A percentile compares a stretch with the other conserved stretches of the same genome.
These are phyloP conservation scores for Centaurea solstitialis DNA, from an alignment of 129 eudicot species.

Conservation along the genomic window DNA sequence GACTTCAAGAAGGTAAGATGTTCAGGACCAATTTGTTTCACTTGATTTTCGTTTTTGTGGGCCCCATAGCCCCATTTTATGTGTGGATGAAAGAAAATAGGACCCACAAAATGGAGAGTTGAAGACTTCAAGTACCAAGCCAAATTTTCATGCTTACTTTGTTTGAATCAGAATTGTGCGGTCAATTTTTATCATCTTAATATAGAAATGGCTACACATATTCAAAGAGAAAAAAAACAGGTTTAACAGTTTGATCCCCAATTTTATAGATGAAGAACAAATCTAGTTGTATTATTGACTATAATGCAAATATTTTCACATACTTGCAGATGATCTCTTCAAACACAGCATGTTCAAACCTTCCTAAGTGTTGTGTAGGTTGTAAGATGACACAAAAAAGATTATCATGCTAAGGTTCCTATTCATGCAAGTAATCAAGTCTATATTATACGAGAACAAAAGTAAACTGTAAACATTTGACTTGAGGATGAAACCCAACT, in stretches of 20 bases:
- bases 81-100: constrained; percentile 6
- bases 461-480: not conserved
- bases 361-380: not conserved
- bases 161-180: not conserved
- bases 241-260: not conserved
- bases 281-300: not conserved
- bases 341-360: not conserved
- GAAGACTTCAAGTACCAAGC: not conserved
- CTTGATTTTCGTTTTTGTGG: constrained; percentile 2
- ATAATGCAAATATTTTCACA: not conserved
- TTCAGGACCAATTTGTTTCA: not conserved
- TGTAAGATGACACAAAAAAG: not conserved
- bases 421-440: not conserved
- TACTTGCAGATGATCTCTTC: constrained; percentile 6
- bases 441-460: not conserved
- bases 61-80: not conserved
- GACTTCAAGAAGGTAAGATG: constrained; percentile 5
- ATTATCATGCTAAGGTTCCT: not conserved
- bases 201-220: not conserved
- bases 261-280: not conserved
- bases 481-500: not conserved
- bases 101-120: not conserved
- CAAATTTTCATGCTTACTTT: not conserved
- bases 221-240: no score
- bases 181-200: constrained; percentile 12